Evolutionary conservation across 169 alveolate genomes (phyloP), one percentile per base, ranked within the genome.

Genomic region (Plasmodium coatneyi): DNA sequence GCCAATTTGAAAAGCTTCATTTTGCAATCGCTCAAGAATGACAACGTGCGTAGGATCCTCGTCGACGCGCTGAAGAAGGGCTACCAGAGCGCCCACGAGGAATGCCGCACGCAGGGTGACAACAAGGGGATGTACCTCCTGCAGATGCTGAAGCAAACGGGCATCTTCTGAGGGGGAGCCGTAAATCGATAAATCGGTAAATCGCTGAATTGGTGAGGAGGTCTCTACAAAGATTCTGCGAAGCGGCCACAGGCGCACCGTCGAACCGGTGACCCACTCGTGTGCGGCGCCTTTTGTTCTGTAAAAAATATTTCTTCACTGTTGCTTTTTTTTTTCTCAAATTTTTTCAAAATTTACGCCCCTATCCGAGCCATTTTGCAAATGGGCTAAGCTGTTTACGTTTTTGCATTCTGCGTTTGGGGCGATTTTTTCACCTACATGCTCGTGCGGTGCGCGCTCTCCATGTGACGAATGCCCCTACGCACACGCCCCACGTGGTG

Each of bases 21-120:
- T 14, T 25, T 90, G n/a, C 95, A 90, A 41, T 90, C 95, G 28
- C 82, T 90, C 25, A 90, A 80, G 54, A 90, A 90, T 80, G 76
- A 90, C 46, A 90, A 46, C 74, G 43, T 90, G 5, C 56, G 95
- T 30, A 90, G 74, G 34, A 90, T 90, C 9, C 71, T 90, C 32
- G 79, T 90, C 7, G 95, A 90, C 54, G 95, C 95, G 5, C 39
- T 90, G 39, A 90, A 90, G 74, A 90, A 90, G n/a, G 95, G 95
- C 5, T 90, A 90, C 83, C 60, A 66, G 36, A 90, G 82, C 56
- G 72, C 92, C 3, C 74, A 80, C 39, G 95, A 90, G 9, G 43
- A 60, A 19, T 90, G 95, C 66, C 82, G 74, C 43, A 25, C 81
- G 78, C 54, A 90, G 74, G 82, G 82, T 41, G 95, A 90, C 72